Evolutionary conservation across 2,329 filamentous ascomycete genomes (phyloP).

Genomic region (Ophiostoma novo-ulmi): DNA sequence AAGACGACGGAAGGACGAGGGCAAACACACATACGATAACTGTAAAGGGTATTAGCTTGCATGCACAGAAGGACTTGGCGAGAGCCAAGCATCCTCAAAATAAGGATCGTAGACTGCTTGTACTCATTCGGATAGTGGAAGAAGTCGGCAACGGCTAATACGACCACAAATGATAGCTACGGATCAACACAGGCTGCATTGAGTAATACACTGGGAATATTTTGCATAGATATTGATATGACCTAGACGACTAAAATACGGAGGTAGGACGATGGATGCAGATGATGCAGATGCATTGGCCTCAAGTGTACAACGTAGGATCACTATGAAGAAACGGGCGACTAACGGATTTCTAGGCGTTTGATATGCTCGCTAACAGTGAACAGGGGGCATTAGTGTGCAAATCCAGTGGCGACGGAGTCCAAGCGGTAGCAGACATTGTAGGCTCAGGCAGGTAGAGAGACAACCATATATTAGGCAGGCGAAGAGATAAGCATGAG

Average conservation of each 20-base stretch:
- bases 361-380: not conserved
- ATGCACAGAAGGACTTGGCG: not conserved
- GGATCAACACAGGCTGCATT: too few relatives aligned
- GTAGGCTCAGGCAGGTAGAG: not conserved
- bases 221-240: not conserved
- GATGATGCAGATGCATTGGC: not conserved
- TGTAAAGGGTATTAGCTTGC: not conserved
- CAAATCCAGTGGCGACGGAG: not conserved
- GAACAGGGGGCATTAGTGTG: not conserved
- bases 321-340: not conserved
- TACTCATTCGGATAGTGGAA: conserved; percentile 2
- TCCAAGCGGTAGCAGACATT: not conserved
- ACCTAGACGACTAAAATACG: not conserved
- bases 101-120: conserved; percentile 2
- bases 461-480: too few relatives aligned
- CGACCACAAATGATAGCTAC: too few relatives aligned
- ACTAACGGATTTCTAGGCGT: not conserved
- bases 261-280: not conserved
- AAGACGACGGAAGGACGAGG: not conserved
- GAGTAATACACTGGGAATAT: too few relatives aligned
- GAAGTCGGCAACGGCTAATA: not conserved
- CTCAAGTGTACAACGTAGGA: not conserved
- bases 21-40: not conserved
- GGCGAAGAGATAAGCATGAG: not conserved
- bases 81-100: conserved; percentile 6